A percentile compares a stretch with the other conserved stretches of the same genome.
phyloP scores from a whole-genome alignment of 176 grass and related monocot species.

The Stipa capillata region DNA sequence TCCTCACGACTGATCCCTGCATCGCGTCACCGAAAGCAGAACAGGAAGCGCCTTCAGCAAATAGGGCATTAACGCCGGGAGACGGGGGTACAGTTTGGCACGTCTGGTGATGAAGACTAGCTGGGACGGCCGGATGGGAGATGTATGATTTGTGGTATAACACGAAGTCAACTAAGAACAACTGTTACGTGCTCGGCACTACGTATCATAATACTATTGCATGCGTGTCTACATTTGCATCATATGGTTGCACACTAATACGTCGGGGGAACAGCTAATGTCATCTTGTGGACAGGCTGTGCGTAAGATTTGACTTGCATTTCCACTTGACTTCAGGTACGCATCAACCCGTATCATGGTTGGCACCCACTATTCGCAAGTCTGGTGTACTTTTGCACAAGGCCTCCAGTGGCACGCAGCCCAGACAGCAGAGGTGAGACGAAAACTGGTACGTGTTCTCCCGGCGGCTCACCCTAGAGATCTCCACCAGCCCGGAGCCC shows the following conservation, averaged over 20 bases:
- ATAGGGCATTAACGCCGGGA: no score
- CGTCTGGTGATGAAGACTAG: neutral
- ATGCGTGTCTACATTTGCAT: no score
- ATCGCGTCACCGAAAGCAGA: neutral
- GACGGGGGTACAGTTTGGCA: no score
- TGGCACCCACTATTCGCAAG: no score
- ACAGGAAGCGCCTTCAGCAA: neutral
- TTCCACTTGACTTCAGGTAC: neutral
- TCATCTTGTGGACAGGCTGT: neutral
- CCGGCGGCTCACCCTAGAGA: neutral
- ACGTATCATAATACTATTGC: no score
- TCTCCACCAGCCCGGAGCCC: neutral
- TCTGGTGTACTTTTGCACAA: no score
- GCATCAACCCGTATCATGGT: no score
- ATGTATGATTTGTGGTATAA: neutral
- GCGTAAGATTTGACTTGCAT: neutral
- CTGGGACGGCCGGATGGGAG: no score
- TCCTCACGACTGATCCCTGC: neutral
- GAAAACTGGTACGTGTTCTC: no score
- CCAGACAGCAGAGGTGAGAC: no score
- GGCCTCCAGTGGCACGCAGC: no score
- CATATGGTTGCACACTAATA: neutral
- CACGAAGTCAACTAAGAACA: slow-evolving; percentile 3
- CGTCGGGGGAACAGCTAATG: neutral
- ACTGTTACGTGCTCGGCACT: slow-evolving; percentile 17